These are phyloP conservation scores for Alternaria triticina DNA, from an alignment of 2,329 filamentous ascomycete species.

Conservation along the genomic window DNA sequence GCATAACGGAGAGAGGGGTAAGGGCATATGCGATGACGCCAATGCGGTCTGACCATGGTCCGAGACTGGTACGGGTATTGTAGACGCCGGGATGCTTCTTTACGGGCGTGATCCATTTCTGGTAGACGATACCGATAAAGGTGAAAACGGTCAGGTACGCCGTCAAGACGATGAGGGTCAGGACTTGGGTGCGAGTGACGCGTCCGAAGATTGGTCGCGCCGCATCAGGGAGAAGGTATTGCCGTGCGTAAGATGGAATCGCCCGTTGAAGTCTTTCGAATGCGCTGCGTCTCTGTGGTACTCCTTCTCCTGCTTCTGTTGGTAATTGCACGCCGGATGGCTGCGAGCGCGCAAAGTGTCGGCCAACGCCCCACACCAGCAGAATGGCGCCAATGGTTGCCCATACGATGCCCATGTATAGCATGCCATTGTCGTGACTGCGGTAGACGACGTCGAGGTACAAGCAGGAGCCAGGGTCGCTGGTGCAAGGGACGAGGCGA, in stretches of 20 bases:
- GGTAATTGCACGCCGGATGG: conserved; percentile 36
- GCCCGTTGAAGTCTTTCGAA: conserved; percentile 43
- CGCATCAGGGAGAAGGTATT: conserved; percentile 67
- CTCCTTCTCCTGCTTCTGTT: conserved; percentile 25
- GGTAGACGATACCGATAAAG: conserved; percentile 71
- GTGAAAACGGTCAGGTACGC: conserved; percentile 70
- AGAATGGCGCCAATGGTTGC: conserved; percentile 58
- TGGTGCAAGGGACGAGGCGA: conserved; percentile 63
- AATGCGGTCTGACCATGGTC: conserved; percentile 72
- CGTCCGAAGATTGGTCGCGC: conserved; percentile 67
- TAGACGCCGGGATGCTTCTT: conserved; percentile 59
- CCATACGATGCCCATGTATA: conserved; percentile 65
- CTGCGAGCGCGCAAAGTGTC: conserved; percentile 36
- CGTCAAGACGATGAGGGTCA: conserved; percentile 63
- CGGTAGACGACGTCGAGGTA: conserved; percentile 65
- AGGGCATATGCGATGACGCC: conserved; percentile 76
- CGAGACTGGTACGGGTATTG: conserved; percentile 70
- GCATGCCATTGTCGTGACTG: conserved; percentile 61
- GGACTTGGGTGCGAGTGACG: conserved; percentile 71
- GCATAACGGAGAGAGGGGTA: conserved; percentile 71
- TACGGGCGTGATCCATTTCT: conserved; percentile 73
- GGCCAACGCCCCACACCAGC: conserved; percentile 51
- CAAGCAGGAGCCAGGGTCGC: conserved; percentile 63
- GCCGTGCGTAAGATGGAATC: conserved; percentile 52
- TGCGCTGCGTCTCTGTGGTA: conserved; percentile 28